phyloP scores from a whole-genome alignment of 1,284 basidiomycete genomes.

The Sanghuangporus sanghuang region DNA sequence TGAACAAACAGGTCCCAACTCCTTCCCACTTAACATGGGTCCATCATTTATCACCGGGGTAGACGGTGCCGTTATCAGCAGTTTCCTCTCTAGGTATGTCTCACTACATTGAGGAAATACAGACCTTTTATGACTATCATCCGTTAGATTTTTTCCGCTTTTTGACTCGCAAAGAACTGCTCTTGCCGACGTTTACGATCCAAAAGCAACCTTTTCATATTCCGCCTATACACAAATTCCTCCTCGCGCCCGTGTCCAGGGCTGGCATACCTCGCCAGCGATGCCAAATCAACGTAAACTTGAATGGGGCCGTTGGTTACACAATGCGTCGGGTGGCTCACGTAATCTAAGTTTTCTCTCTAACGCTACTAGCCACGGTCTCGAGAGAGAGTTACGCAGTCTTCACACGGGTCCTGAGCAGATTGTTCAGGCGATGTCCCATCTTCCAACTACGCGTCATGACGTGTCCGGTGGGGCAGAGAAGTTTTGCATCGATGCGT shows the following conservation, averaged over 20 bases:
- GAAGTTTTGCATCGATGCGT: slow-evolving; percentile 89
- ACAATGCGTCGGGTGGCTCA: slow-evolving; percentile 49
- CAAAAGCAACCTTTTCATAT: slow-evolving; percentile 84
- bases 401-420: slow-evolving; percentile 72
- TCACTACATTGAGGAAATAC: background rate
- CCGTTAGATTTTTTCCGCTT: slow-evolving; percentile 70
- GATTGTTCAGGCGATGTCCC: slow-evolving; percentile 55
- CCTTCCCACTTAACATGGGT: slow-evolving; percentile 71
- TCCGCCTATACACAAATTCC: slow-evolving; percentile 81
- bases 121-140: slow-evolving; percentile 1
- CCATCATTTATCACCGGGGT: slow-evolving; percentile 75
- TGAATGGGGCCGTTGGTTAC: slow-evolving; percentile 70
- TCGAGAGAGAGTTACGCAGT: slow-evolving; percentile 61
- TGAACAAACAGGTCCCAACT: slow-evolving; percentile 41
- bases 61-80: slow-evolving; percentile 60
- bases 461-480: slow-evolving; percentile 65
- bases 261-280: slow-evolving; percentile 52
- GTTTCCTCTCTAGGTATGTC: slow-evolving; percentile 72
- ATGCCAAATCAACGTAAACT: slow-evolving; percentile 81
- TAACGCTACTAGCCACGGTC: slow-evolving; percentile 32
- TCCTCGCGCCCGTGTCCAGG: slow-evolving; percentile 60
- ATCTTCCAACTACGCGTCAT: slow-evolving; percentile 78
- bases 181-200: slow-evolving; percentile 75
- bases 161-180: slow-evolving; percentile 76
- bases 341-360: slow-evolving; percentile 72